Conservation (phyloP, 495 filamentous ascomycete genomes). For the Halenospora varia region DNA sequence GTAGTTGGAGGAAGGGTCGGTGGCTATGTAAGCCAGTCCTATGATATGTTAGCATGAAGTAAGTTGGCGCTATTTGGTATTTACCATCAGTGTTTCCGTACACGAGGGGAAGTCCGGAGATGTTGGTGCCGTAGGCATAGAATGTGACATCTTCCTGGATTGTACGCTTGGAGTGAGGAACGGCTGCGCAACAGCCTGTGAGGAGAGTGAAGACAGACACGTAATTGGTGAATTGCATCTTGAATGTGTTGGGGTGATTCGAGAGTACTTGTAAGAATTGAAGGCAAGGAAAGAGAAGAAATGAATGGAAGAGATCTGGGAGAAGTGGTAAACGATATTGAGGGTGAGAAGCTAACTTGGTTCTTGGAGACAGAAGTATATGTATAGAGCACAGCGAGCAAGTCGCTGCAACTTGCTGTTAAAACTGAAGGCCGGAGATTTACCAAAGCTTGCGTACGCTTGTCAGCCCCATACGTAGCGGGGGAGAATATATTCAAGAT, state of each 20-base stretch:
- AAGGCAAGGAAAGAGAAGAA: not conserved
- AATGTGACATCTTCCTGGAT: not conserved
- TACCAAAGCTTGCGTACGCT: too few relatives aligned
- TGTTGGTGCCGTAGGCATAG: conserved; percentile 9
- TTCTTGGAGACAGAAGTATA: not conserved
- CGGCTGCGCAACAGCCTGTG: not conserved
- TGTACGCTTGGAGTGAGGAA: not conserved
- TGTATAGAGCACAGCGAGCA: not conserved
- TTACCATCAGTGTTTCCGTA: conserved; percentile 3
- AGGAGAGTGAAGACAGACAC: not conserved
- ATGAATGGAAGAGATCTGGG: not conserved
- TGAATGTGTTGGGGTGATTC: too few relatives aligned
- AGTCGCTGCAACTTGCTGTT: too few relatives aligned
- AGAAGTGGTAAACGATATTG: not conserved
- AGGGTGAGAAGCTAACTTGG: not conserved
- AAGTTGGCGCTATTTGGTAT: not conserved
- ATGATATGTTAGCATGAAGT: too few relatives aligned
- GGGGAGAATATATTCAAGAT: too few relatives aligned
- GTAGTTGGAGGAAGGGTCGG: too few relatives aligned
- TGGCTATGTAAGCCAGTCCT: too few relatives aligned
- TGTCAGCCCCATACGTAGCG: too few relatives aligned
- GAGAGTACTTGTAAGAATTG: not conserved
- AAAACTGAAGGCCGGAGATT: too few relatives aligned
- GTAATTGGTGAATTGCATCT: not conserved
- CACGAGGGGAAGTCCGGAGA: not conserved